phyloP scores from a whole-genome alignment of 2,329 filamentous ascomycete species.

The Cordyceps cateniannulata region DNA sequence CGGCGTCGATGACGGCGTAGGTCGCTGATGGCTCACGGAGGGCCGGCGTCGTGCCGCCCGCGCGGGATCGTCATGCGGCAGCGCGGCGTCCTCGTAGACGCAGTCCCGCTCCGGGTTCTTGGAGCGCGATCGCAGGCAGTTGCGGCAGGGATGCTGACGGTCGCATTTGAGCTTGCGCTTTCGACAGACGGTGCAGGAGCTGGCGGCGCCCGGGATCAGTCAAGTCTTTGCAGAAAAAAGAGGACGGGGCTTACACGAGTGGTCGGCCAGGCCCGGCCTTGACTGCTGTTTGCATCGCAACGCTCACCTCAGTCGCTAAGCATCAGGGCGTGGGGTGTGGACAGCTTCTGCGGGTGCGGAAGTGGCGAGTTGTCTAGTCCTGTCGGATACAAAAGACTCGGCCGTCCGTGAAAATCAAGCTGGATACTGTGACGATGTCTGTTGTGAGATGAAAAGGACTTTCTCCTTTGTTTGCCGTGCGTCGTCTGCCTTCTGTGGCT shows the following conservation, averaged over 20 bases:
- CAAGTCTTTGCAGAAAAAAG: background rate
- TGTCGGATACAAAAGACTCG: no score
- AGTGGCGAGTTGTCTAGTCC: background rate
- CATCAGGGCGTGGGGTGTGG: background rate
- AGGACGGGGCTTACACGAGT: background rate
- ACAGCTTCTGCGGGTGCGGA: background rate
- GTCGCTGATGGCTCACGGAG: background rate
- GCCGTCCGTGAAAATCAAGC: no score
- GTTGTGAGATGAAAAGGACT: no score
- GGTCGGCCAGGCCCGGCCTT: conserved; percentile 1
- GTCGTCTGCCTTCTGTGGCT: background rate
- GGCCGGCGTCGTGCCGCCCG: background rate
- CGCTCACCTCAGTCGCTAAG: background rate
- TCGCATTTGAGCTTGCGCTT: conserved; percentile 38
- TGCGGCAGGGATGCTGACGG: conserved; percentile 33
- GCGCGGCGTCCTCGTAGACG: conserved; percentile 21
- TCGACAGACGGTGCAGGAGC: conserved; percentile 35
- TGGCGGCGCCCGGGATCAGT: conserved; percentile 10
- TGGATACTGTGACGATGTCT: no score
- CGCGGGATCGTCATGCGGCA: background rate
- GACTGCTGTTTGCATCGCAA: background rate
- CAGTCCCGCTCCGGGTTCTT: conserved; percentile 24
- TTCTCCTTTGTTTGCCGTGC: background rate
- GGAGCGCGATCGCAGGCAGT: conserved; percentile 29
- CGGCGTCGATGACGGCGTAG: background rate